These are phyloP conservation scores for Russula lepida DNA, from an alignment of 768 basidiomycete genomes.

Conservation along the genomic window DNA sequence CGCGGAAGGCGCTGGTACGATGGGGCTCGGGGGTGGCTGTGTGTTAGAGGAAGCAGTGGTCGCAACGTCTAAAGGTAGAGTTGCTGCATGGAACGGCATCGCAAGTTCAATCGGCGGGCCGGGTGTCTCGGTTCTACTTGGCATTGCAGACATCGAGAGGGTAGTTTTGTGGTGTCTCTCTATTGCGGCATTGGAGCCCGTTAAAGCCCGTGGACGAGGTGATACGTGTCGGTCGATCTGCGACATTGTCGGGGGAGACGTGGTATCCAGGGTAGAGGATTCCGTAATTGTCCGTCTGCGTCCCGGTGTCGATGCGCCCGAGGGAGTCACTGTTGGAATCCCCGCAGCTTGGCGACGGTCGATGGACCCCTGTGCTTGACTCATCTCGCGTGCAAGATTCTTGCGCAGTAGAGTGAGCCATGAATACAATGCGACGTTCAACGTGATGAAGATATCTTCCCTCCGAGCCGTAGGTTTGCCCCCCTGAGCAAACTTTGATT, in stretches of 20 bases:
- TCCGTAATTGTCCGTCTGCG: constrained; percentile 19
- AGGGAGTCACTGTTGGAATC: constrained; percentile 21
- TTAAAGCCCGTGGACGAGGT: not conserved
- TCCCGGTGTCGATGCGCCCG: constrained; percentile 23
- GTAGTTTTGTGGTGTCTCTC: constrained; percentile 8
- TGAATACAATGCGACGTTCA: constrained; percentile 74
- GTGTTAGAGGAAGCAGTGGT: not conserved
- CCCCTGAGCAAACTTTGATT: constrained; percentile 55
- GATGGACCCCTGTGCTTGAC: constrained; percentile 55
- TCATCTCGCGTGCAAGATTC: constrained; percentile 68
- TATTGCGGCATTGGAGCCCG: not conserved
- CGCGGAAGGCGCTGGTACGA: constrained; percentile 1
- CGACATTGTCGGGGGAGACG: not conserved
- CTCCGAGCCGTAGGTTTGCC: constrained; percentile 40
- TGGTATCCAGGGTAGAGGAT: not conserved
- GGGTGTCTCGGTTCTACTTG: constrained; percentile 3
- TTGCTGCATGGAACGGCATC: not conserved
- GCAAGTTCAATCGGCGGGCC: constrained; percentile 1
- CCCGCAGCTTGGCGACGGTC: constrained; percentile 35
- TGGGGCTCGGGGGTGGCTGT: constrained; percentile 9
- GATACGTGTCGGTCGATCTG: not conserved
- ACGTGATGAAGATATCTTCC: constrained; percentile 77
- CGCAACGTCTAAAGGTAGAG: not conserved
- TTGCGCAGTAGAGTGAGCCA: constrained; percentile 76
- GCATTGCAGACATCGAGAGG: constrained; percentile 10